These are phyloP conservation scores for Paragyromitra xinjiangensis DNA, from an alignment of 495 filamentous ascomycete genomes.

Conservation along the genomic window DNA sequence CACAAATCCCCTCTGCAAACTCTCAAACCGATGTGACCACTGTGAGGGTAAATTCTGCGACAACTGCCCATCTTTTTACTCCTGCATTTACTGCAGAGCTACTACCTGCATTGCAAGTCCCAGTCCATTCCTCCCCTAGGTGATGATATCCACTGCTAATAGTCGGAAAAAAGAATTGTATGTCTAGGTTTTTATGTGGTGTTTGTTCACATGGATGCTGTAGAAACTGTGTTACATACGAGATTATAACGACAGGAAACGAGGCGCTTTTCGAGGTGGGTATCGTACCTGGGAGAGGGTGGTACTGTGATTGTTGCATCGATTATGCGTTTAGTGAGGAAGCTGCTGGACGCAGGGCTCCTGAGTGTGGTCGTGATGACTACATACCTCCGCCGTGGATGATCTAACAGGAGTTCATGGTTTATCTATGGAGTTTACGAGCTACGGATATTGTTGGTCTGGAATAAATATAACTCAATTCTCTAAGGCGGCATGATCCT, in stretches of 20 bases:
- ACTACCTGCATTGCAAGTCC: not conserved
- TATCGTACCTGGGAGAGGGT: not conserved
- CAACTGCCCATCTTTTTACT: not conserved
- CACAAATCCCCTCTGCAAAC: not conserved
- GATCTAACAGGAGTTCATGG: too few relatives aligned
- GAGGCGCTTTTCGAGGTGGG: not conserved
- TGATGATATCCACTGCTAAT: not conserved
- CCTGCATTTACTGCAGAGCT: not conserved
- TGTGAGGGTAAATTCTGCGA: not conserved
- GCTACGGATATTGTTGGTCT: not conserved
- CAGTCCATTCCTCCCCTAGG: not conserved
- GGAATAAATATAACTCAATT: not conserved
- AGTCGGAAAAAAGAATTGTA: not conserved
- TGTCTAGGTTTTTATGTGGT: not conserved
- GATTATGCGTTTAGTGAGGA: not conserved
- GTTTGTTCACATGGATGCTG: not conserved
- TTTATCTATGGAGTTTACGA: not conserved
- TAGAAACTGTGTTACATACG: not conserved
- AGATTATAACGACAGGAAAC: not conserved
- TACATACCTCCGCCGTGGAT: not conserved
- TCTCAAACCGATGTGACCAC: not conserved
- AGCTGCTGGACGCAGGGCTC: not conserved
- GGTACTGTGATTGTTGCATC: constrained; percentile 1
- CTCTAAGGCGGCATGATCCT: not conserved
- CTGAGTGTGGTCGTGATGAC: not conserved